Percentiles rank a stretch among this genome's conserved stretches.
These are phyloP conservation scores for Aspergillus spinulosporus DNA, from an alignment of 2,329 filamentous ascomycete genomes.

Conservation along the genomic window DNA sequence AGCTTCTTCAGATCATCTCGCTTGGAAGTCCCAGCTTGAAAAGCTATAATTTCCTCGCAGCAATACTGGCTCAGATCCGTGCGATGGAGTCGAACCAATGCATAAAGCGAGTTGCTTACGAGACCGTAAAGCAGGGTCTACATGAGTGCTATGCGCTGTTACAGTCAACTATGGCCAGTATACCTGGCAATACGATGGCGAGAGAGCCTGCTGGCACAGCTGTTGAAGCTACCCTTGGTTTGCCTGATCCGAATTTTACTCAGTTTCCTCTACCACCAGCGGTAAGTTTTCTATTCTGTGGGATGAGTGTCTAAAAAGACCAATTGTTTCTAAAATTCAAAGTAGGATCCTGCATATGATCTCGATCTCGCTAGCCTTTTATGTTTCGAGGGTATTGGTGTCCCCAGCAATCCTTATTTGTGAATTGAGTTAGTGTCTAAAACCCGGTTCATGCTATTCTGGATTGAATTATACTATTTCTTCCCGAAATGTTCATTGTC, in stretches of 20 bases:
- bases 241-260: neutral
- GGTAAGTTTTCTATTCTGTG: neutral
- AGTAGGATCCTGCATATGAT: neutral
- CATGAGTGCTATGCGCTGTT: conserved; percentile 8
- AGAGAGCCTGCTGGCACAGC: neutral
- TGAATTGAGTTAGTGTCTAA: neutral
- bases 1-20: conserved; percentile 24
- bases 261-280: neutral
- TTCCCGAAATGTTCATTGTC: neutral
- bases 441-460: neutral
- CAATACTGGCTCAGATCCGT: conserved; percentile 19
- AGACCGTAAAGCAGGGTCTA: conserved; percentile 13
- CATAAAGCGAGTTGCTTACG: conserved; percentile 17
- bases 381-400: neutral
- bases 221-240: neutral
- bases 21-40: conserved; percentile 23
- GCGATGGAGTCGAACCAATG: conserved; percentile 18
- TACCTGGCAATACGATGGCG: neutral
- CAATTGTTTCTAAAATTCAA: neutral
- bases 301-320: neutral
- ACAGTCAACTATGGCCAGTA: neutral
- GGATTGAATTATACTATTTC: neutral
- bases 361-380: neutral
- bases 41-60: conserved; percentile 19
- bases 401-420: neutral